Base-by-base conservation (phyloP, 2,329 filamentous ascomycete species). In the Aureobasidium sp. region DNA sequence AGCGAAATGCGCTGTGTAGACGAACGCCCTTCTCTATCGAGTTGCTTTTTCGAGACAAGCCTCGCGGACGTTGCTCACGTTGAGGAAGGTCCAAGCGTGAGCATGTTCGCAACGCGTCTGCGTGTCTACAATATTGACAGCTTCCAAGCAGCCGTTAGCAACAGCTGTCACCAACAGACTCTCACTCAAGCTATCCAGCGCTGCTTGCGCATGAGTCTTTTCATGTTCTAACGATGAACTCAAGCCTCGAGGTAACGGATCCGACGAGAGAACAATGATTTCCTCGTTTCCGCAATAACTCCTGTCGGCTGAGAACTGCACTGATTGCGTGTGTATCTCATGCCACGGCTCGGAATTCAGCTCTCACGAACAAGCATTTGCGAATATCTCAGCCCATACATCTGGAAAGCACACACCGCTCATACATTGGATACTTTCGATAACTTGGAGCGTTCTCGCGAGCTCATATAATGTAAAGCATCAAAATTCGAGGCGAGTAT, bases 61-160 rank as follows among this genome's bases (percentile, higher is more conserved):
- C 39, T 57, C n/a, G 9, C 27, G n/a, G 27, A 5, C 27, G 2
- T 57, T 10, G 39, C 2, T 1, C 1, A 17, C 27, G 13, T 27
- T 6, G 27, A 51, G 53, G 53, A 32, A 57, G 53, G 53, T 57
- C 53, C 53, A 57, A 32, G 53, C 53, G 52, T 44, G 37, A 4
- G 15, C 1, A 2, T 15, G 37, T 41, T 55, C 20, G n/a, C 27
- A 39, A 52, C 48, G 32, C 9, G 5, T 1, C 2, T 26, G 9
- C 12, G 0, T 13, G n/a, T 51, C 15, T 29, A 10, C 12, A 23
- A 20, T 32, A 15, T 27, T 17, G 8, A 1, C 29, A 20, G n/a
- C 23, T 8, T 1, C 29, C 3, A n/a, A 8, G 13, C 13, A 5
- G 8, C 26, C n/a, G 46, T 48, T 15, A 27, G 50, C 50, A 39